Evolutionary conservation across 2,329 filamentous ascomycete genomes (phyloP).

Genomic region (Xylogone sp.): DNA sequence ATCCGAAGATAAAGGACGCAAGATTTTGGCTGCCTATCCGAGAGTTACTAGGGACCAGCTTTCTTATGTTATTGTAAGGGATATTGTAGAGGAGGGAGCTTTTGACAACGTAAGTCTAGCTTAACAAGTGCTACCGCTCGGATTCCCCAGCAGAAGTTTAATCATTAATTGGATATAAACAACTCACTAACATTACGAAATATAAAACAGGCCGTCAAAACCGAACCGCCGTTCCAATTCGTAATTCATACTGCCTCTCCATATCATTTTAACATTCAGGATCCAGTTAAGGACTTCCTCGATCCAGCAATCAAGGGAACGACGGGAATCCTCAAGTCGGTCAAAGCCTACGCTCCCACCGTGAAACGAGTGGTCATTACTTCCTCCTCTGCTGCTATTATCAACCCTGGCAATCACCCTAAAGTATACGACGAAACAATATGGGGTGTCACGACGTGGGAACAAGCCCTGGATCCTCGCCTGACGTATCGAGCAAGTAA

Average conservation of each 20-base stretch:
- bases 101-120: constrained; percentile 60
- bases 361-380: constrained; percentile 43
- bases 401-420: constrained; percentile 41
- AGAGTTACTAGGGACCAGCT: constrained; percentile 17
- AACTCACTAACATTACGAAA: too few species aligned
- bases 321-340: constrained; percentile 40
- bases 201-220: constrained; percentile 25
- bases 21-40: constrained; percentile 33
- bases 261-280: constrained; percentile 27
- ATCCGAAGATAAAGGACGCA: constrained; percentile 38
- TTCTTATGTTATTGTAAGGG: constrained; percentile 56
- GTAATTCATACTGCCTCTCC: constrained; percentile 70
- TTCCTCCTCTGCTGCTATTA: constrained; percentile 59
- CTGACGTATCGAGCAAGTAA: too few species aligned
- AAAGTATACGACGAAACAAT: too few species aligned
- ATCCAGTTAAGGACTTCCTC: constrained; percentile 34
- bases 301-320: constrained; percentile 52
- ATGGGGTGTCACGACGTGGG: too few species aligned
- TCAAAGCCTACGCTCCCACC: constrained; percentile 34
- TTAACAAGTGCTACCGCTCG: too few species aligned
- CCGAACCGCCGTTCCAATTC: constrained; percentile 54
- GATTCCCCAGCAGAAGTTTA: too few species aligned
- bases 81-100: constrained; percentile 64
- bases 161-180: too few species aligned
- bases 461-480: too few species aligned